Percentiles rank a stretch among this genome's conserved stretches.
Conservation (phyloP, 2,329 filamentous ascomycete genomes). For the Lasiodiplodia sp. region DNA sequence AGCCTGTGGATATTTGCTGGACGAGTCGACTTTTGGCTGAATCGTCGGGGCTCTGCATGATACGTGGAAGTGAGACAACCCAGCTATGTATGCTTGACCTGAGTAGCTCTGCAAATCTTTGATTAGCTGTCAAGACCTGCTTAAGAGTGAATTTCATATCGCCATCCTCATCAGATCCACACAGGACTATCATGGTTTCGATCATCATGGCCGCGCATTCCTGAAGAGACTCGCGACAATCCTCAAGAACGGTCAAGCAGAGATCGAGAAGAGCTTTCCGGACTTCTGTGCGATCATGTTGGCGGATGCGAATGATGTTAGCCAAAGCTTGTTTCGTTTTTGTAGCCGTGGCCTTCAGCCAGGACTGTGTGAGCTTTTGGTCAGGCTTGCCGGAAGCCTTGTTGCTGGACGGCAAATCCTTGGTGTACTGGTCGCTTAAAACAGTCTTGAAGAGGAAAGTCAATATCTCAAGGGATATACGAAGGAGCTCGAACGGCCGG, state of each 20-base stretch:
- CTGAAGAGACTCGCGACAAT: conserved; percentile 76
- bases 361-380: conserved; percentile 59
- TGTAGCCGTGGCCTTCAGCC: conserved; percentile 79
- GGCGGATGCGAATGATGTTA: conserved; percentile 77
- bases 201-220: conserved; percentile 76
- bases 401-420: conserved; percentile 36
- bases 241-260: conserved; percentile 77
- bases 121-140: conserved; percentile 69
- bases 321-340: conserved; percentile 86
- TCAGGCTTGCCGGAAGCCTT: conserved; percentile 42
- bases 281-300: conserved; percentile 73
- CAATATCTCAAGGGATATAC: conserved; percentile 67
- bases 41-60: conserved; percentile 87
- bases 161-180: conserved; percentile 56
- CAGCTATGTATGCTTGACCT: conserved; percentile 80
- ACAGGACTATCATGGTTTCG: conserved; percentile 80
- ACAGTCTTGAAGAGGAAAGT: conserved; percentile 54
- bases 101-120: conserved; percentile 67
- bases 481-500: conserved; percentile 69
- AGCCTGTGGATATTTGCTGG: conserved; percentile 76
- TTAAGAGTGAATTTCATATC: conserved; percentile 56
- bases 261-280: conserved; percentile 71
- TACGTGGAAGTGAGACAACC: conserved; percentile 78
- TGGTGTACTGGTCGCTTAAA: conserved; percentile 54
- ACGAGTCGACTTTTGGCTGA: conserved; percentile 75